These are phyloP conservation scores for Aspergillus sergii DNA, from an alignment of 2,329 filamentous ascomycete species.

Conservation along the genomic window DNA sequence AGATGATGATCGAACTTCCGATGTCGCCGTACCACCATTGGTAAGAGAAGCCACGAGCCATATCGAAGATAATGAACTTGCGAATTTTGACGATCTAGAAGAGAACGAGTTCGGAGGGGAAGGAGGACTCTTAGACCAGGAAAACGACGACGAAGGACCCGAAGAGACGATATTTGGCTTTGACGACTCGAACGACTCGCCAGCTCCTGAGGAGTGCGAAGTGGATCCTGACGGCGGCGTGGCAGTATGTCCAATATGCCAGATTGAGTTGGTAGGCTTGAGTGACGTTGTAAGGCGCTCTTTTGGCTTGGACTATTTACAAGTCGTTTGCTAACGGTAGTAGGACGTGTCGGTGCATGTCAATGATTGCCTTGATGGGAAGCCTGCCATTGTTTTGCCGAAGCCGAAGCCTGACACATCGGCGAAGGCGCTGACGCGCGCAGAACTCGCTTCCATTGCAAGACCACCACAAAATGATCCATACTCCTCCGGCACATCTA, in stretches of 20 bases:
- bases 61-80: conserved; percentile 51
- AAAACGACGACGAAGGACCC: conserved; percentile 38
- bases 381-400: conserved; percentile 60
- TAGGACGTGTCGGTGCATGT: conserved; percentile 82
- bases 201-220: conserved; percentile 19
- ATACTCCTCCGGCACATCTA: conserved; percentile 56
- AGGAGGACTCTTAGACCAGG: conserved; percentile 64
- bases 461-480: conserved; percentile 81
- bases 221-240: conserved; percentile 22
- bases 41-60: conserved; percentile 55
- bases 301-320: background rate
- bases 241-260: conserved; percentile 75
- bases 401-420: conserved; percentile 18
- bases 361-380: conserved; percentile 88
- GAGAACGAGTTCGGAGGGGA: conserved; percentile 62
- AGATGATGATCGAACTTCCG: conserved; percentile 20
- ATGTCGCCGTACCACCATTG: conserved; percentile 40
- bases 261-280: conserved; percentile 61
- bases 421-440: conserved; percentile 52
- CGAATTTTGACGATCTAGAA: conserved; percentile 62
- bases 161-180: conserved; percentile 30
- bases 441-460: conserved; percentile 69
- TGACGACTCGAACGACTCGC: conserved; percentile 26
- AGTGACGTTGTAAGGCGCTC: conserved; percentile 45
- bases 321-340: background rate